A percentile compares a stretch with the other conserved stretches of the same genome.
Evolutionary conservation across 768 basidiomycete species (phyloP).

Genomic region (Udeniomyces megalosporus): DNA sequence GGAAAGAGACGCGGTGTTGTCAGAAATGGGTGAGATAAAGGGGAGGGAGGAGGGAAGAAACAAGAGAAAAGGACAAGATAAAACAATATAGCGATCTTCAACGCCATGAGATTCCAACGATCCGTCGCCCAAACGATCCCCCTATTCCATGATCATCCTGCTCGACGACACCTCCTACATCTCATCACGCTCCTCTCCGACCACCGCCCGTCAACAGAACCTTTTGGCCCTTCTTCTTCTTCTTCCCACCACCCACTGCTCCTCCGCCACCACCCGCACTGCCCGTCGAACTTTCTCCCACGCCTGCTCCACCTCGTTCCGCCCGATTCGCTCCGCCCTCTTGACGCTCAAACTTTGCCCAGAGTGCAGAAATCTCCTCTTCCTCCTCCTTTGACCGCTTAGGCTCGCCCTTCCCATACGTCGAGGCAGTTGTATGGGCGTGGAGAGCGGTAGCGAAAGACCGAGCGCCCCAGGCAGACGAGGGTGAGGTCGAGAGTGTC

Average conservation of each 20-base stretch:
- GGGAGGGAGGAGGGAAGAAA: too few species aligned
- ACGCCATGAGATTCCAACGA: too few species aligned
- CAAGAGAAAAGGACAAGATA: too few species aligned
- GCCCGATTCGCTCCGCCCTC: background rate
- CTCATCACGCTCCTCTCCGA: background rate
- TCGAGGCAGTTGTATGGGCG: background rate
- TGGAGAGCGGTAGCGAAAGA: conserved; percentile 11
- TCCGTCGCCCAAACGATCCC: too few species aligned
- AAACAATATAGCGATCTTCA: too few species aligned
- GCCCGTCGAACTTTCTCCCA: background rate
- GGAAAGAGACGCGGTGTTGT: too few species aligned
- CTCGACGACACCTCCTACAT: too few species aligned
- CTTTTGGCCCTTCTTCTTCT: conserved; percentile 15
- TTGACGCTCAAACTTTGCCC: conserved; percentile 9
- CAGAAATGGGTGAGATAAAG: too few species aligned
- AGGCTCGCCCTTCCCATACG: background rate
- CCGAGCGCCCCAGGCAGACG: conserved; percentile 7
- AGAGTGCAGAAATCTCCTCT: conserved; percentile 9
- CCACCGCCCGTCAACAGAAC: conserved; percentile 12
- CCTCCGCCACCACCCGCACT: background rate
- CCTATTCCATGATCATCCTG: too few species aligned
- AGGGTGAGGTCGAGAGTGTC: background rate
- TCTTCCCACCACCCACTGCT: background rate
- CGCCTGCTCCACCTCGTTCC: background rate
- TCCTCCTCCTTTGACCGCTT: background rate